Evolutionary conservation across 23 red algal genomes (phyloP).

Genomic region (Chondrus crispus): DNA sequence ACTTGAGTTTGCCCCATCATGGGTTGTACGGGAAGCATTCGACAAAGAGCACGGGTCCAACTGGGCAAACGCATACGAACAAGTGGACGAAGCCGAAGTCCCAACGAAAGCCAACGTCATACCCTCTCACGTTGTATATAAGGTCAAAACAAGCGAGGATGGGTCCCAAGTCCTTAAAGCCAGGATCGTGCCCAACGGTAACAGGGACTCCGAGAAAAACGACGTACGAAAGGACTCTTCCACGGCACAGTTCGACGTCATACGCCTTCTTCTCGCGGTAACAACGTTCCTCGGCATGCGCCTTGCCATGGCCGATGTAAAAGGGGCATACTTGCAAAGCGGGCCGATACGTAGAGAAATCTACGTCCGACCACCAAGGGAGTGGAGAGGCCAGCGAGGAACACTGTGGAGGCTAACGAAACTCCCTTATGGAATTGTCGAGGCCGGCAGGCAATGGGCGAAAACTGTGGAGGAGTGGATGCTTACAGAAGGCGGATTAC

Average conservation of each 20-base stretch:
- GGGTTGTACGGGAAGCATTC: constrained; percentile 19
- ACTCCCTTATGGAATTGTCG: not conserved
- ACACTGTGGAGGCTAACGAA: not conserved
- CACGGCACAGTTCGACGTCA: not conserved
- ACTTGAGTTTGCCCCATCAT: constrained; percentile 5
- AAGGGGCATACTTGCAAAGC: not conserved
- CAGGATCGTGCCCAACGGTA: not conserved
- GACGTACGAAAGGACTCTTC: not conserved
- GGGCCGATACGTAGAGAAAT: not conserved
- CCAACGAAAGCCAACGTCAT: constrained; percentile 21
- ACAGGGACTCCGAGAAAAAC: not conserved
- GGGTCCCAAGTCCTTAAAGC: not conserved
- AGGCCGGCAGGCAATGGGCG: not conserved
- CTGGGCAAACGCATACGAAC: not conserved
- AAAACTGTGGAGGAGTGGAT: not conserved
- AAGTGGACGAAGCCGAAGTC: not conserved
- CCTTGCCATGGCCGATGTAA: not conserved
- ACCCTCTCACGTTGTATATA: constrained; percentile 18
- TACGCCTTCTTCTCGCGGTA: not conserved
- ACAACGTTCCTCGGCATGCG: not conserved
- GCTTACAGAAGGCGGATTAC: not conserved
- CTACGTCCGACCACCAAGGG: not conserved
- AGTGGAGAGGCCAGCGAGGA: not conserved
- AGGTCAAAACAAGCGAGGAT: constrained; percentile 30
- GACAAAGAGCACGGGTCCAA: constrained; percentile 11